Evolutionary conservation across 306 rosid species (phyloP), one percentile per base, ranked within the genome.

Genomic region (Purshia tridentata): DNA sequence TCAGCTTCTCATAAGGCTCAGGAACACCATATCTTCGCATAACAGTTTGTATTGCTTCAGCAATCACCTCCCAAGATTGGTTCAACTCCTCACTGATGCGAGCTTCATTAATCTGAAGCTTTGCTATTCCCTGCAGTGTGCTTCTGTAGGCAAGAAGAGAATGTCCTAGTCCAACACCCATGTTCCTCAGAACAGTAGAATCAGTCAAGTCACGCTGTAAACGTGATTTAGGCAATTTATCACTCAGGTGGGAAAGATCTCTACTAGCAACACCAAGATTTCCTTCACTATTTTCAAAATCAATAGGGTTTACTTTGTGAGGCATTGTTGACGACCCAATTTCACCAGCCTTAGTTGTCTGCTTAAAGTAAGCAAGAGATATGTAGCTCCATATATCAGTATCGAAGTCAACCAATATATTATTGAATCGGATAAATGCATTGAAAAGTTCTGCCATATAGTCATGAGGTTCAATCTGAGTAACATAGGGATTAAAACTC

Each of bases 401-500:
- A 78, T 92, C 95, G 51, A 92, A 92, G 75, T 86, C 98, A 4
- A 83, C 75, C 77, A 92, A 79, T 47, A 92, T 79, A 8, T 55
- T 55, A 55, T 55, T 55, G 61, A 55, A 55, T 9, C 61, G 61
- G 61, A 9, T 55, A n/a, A 55, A 9, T 10, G 61, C 61, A 9
- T 55, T 20, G 9, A 55, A 55, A 20, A 20, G 87, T 84, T 80
- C 89, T 15, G 98, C 90, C 98, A 90, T 55, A 73, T 92, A 90
- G 84, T 92, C 97, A 80, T 92, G 98, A 52, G 81, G 86, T 86
- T 92, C 98, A 85, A 92, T 92, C 97, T 92, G 92, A 62, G 97
- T 85, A 69, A 90, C 91, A 56, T 85, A 88, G 16, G 96, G 89
- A 81, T 92, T 92, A 76, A 92, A 92, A 80, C 82, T 70, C 81